Conservation (phyloP, 805 yeast genomes). For the Candida schatavii region DNA sequence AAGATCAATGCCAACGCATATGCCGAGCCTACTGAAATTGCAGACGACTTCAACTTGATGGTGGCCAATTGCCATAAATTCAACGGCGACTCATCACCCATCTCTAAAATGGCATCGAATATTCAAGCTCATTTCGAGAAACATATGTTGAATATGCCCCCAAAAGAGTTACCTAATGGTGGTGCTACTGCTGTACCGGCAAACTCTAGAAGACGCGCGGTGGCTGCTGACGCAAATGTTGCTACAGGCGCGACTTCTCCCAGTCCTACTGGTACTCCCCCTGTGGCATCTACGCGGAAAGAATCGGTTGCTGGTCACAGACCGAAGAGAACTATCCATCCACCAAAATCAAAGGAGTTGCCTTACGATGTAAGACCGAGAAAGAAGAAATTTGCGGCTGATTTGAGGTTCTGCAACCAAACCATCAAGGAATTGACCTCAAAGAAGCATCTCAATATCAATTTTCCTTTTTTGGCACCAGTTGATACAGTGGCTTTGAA, state of each 20-base stretch:
- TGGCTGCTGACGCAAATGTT: slow-evolving; percentile 8
- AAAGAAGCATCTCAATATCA: slow-evolving; percentile 79
- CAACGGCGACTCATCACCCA: slow-evolving; percentile 80
- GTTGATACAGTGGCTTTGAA: slow-evolving; percentile 94
- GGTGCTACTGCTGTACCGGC: slow-evolving; percentile 11
- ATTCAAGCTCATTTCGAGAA: slow-evolving; percentile 91
- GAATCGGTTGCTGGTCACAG: slow-evolving; percentile 77
- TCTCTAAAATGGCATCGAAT: slow-evolving; percentile 88
- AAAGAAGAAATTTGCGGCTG: slow-evolving; percentile 87
- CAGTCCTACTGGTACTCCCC: slow-evolving; percentile 13
- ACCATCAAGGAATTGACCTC: slow-evolving; percentile 77
- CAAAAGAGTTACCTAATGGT: slow-evolving; percentile 36
- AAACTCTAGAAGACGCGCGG: slow-evolving; percentile 19
- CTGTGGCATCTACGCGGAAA: slow-evolving; percentile 44
- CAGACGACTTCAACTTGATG: slow-evolving; percentile 79
- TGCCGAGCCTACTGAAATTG: slow-evolving; percentile 63
- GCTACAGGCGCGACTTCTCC: slow-evolving; percentile 8
- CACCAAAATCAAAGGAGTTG: slow-evolving; percentile 91
- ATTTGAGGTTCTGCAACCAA: slow-evolving; percentile 79
- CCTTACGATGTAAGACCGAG: slow-evolving; percentile 90
- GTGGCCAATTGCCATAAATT: slow-evolving; percentile 78
- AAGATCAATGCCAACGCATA: slow-evolving; percentile 72
- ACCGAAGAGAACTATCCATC: slow-evolving; percentile 94
- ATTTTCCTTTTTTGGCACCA: slow-evolving; percentile 89
- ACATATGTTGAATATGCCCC: slow-evolving; percentile 89